Base-by-base conservation (phyloP, 2,329 filamentous ascomycete species). In the Fusarium falciforme region DNA sequence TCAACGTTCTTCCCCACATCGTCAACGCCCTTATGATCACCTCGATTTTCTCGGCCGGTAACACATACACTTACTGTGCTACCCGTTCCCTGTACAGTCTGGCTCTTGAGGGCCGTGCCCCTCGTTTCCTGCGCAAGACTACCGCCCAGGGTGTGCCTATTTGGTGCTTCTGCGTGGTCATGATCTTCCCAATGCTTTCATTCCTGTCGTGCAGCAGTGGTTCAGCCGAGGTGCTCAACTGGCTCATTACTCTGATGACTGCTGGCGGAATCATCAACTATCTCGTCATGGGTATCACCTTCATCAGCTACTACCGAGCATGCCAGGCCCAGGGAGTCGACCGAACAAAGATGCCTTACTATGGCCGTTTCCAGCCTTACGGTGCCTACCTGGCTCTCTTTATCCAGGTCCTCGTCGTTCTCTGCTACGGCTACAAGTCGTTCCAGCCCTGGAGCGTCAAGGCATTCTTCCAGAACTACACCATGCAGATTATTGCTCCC, bases 191-290 rank as follows among this genome's bases (percentile, higher is more conserved):
- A 10, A 81, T 88, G 68, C 81, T 89, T 42, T 87, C 87, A 33
- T 88, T 90, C 80, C 83, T 90, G 44, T 85, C 88, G 62, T 83
- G 87, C 14, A 84, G 83, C 70, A 86, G 81, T 77, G 84, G 83
- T 52, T 88, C 87, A 1, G 82, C 85, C 10, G 79, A 84, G 65
- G 87, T 87, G 2, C 83, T 90, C 17, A 87, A 78, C 66, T 91
- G 87, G 87, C 83, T 91, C 60, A 83, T 87, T 71, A 87, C 85
- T 70, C 82, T 92, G 10, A 86, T 90, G 78, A 90, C 88, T 9
- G 89, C 87, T 7, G 88, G 86, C 29, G 86, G 87, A 59, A 85
- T 90, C 74, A 91, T 92, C 80, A 89, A 91, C 82, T 92, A 90
- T 80, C 86, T 92, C 68, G 85, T 89, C 79, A 86, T 87, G 78